These are phyloP conservation scores for Aureobasidium sp. DNA, from an alignment of 2,329 filamentous ascomycete species.

Conservation along the genomic window DNA sequence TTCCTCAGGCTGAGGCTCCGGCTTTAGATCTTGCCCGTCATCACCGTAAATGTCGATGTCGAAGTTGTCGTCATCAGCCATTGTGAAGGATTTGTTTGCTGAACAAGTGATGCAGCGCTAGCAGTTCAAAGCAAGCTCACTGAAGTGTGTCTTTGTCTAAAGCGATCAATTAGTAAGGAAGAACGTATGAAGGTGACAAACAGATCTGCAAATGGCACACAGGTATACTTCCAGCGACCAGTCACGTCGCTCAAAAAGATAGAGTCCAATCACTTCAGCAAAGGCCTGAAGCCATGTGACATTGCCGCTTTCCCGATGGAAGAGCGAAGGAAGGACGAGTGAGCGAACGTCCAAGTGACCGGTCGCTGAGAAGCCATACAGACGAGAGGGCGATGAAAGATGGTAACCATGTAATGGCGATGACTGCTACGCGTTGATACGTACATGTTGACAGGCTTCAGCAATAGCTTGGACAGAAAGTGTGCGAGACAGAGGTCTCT, in stretches of 20 bases:
- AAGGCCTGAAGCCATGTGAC: not conserved
- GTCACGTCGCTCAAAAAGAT: not conserved
- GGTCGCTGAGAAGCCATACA: not conserved
- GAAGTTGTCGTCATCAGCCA: conserved; percentile 58
- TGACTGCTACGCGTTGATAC: conserved; percentile 9
- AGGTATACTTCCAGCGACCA: not conserved
- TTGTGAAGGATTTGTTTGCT: not conserved
- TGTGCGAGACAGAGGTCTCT: not conserved
- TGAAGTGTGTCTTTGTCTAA: not conserved
- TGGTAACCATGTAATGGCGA: not conserved
- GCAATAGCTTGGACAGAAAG: not conserved
- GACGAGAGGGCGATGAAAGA: not conserved
- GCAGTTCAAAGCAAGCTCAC: not conserved
- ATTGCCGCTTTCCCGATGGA: not conserved
- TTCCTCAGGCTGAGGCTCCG: conserved; percentile 12
- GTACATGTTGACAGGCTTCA: conserved; percentile 9
- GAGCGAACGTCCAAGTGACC: not conserved
- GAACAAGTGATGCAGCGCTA: not conserved
- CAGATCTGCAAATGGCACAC: not conserved
- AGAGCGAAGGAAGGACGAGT: not conserved
- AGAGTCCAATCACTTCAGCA: not conserved
- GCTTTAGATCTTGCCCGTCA: conserved; percentile 30
- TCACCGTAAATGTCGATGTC: conserved; percentile 64
- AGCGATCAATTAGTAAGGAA: not conserved
- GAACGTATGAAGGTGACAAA: not conserved